Evolutionary conservation across 176 grass and related monocot species (phyloP), one percentile per base, ranked within the genome.

Genomic region (Musa schizocarpa): DNA sequence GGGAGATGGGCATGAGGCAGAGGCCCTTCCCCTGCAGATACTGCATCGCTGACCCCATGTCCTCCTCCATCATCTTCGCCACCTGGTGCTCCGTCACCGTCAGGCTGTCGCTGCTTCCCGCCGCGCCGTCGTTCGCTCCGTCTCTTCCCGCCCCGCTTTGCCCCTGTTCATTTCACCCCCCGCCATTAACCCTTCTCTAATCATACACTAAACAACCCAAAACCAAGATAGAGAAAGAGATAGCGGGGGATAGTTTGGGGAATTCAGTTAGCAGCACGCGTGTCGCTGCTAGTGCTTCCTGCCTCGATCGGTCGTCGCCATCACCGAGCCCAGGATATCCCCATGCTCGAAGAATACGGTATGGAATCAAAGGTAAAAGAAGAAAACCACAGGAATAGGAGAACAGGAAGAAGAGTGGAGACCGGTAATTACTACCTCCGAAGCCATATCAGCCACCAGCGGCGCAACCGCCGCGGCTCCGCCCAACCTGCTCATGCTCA

Each of bases 1-100:
- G 86, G 72, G 93, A 97, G 74, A 97, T 82, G 8, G 93, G 93
- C 88, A 97, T 97, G 73, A 97, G 82, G 80, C 93, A 97, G 52
- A 97, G 93, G 16, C 90, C 90, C 77, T 97, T 97, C 17, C 93
- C 90, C 74, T 97, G 93, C 52, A 97, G 88, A 72, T 97, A 97
- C 75, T 97, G 93, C 93, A 97, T 97, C 20, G 93, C 93, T 0
- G 83, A 90, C 43, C 93, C 90, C 93, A 90, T 93, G 82, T 97
- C 90, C 74, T 90, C 90, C 77, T 93, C 93, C 88, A 97, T 97
- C 69, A 97, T 54, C 83, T 83, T 97, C 19, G 87, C 93, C 50
- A 92, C 93, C 43, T 97, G 93, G 22, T 88, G 87, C 85, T 96
- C 93, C 25, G 93, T 96, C 72, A 86, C 81, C 62, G 63, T 81